Evolutionary conservation across 1,139 yeast species (phyloP), one percentile per base, ranked within the genome.

Genomic region (Suhomyces coccinellae): DNA sequence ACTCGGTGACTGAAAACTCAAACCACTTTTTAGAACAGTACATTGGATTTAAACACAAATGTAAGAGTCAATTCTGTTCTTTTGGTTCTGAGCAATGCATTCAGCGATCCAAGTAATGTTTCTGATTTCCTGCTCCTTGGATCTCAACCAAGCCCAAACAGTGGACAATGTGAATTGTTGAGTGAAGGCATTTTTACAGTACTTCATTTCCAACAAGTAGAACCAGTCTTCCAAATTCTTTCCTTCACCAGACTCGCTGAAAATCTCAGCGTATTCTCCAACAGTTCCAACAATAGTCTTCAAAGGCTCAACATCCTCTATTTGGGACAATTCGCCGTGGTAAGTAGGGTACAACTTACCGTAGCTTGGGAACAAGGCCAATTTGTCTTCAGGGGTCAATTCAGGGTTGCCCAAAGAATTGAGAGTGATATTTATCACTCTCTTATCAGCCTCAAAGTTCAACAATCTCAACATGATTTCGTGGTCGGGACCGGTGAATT

Each of bases 61-160:
- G 62, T 86, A 87, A 62, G 84, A 85, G 56, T 83, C 85, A 49
- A 87, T 84, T 68, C 90, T 81, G 60, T 83, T 87, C 67, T 85
- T 85, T 73, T 87, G 95, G 61, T 84, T 85, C 63, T 87, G 95
- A 38, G 93, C 91, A 67, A 86, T 86, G 72, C 99, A 95, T 71
- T 95, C 99, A 39, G 98, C 96, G 51, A 95, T 91, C 99, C 99
- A 95, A 17, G 98, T 88, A 53, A 95, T 84, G 65, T 95, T 95
- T 67, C 99, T 80, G 49, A 95, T 82, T 67, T 95, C 99, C 69
- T 95, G 99, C 68, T 95, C 99, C 61, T 87, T 87, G 15, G 96
- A 83, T 68, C 90, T 85, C 62, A 95, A 80, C 96, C 97, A 93
- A 6, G 97, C 97, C 93, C 97, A 95, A 46, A 93, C 77, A 2